Evolutionary conservation across 306 rosid species (phyloP).

Genomic region (Geum urbanum): DNA sequence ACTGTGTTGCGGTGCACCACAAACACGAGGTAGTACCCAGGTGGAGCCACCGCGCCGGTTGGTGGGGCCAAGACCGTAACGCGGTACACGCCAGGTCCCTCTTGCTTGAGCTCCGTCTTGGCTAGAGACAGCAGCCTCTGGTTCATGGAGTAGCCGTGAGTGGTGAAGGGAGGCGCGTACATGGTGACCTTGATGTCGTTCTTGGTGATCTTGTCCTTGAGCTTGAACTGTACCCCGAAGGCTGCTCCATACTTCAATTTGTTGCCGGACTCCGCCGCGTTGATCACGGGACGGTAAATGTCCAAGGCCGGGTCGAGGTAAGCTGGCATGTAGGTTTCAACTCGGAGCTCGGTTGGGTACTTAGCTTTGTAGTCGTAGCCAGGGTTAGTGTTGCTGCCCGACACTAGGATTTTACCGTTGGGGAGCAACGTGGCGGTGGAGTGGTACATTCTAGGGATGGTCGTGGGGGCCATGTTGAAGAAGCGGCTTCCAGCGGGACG

Average conservation of each 20-base stretch:
- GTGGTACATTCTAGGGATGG: conserved; percentile 81
- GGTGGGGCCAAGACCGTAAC: conserved; percentile 40
- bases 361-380: conserved; percentile 40
- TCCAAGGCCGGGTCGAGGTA: conserved; percentile 38
- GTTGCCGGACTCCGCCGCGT: conserved; percentile 12
- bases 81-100: background rate
- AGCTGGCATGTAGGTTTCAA: conserved; percentile 73
- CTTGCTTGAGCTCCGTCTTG: background rate
- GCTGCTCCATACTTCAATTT: background rate
- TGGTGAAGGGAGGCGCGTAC: conserved; percentile 81
- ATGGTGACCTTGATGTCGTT: conserved; percentile 45
- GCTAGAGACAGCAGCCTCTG: conserved; percentile 57
- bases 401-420: conserved; percentile 56
- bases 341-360: conserved; percentile 67
- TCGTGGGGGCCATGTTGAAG: background rate
- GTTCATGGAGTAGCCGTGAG: conserved; percentile 77
- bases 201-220: conserved; percentile 10
- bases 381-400: conserved; percentile 76
- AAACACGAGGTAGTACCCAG: conserved; percentile 64
- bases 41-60: conserved; percentile 47
- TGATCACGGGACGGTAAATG: conserved; percentile 32
- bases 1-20: conserved; percentile 64
- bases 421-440: conserved; percentile 69
- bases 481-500: background rate
- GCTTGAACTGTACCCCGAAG: conserved; percentile 23